Conservation (phyloP, 139 green algal genomes). For the Astrephomene gubernaculifera region DNA sequence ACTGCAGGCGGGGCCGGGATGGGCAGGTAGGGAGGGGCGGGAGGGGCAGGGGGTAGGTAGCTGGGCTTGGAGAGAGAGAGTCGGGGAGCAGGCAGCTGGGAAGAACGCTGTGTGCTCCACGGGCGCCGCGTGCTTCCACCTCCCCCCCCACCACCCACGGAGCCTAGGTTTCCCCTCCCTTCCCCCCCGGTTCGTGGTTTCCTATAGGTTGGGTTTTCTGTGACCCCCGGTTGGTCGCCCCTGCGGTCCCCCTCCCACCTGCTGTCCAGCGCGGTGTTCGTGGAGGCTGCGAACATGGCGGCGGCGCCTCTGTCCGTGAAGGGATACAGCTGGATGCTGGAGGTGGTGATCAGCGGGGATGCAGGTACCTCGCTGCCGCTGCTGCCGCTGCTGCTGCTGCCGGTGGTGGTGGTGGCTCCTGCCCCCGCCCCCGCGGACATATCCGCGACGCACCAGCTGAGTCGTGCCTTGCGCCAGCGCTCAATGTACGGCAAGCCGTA, state of each 20-base stretch:
- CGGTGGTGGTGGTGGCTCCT: neutral
- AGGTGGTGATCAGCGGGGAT: neutral
- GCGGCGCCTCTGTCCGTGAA: neutral
- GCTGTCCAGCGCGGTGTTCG: constrained; percentile 1
- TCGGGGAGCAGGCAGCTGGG: neutral
- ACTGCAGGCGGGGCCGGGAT: neutral
- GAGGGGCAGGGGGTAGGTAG: neutral
- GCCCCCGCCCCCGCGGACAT: neutral
- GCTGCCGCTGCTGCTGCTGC: neutral
- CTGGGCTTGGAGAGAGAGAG: neutral
- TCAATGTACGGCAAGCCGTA: neutral
- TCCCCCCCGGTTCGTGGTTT: too few species aligned
- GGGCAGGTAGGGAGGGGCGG: neutral
- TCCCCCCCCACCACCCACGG: too few species aligned
- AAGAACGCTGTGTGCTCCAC: neutral
- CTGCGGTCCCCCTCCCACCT: constrained; percentile 3
- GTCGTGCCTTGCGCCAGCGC: neutral
- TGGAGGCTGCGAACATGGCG: neutral
- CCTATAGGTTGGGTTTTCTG: too few species aligned
- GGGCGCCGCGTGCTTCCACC: too few species aligned
- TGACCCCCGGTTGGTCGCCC: too few species aligned
- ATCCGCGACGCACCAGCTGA: neutral
- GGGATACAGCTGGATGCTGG: neutral
- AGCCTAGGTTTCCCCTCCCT: too few species aligned
- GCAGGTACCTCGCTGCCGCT: neutral